Conservation (phyloP, 2,329 filamentous ascomycete species). For the Parascedosporium putredinis region DNA sequence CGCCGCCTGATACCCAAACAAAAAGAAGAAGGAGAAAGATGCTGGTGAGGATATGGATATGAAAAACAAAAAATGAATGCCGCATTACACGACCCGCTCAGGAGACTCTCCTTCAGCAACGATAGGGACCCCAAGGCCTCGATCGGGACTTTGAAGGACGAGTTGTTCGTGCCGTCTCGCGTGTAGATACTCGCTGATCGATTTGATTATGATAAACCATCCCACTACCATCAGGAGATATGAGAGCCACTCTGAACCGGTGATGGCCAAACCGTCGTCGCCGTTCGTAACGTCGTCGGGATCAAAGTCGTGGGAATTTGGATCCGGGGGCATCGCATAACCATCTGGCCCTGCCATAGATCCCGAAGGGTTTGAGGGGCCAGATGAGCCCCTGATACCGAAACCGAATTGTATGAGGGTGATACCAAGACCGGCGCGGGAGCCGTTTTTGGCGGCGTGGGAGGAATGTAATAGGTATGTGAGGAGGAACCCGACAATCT, state of each 20-base stretch:
- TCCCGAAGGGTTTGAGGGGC: conserved; percentile 31
- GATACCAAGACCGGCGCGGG: conserved; percentile 84
- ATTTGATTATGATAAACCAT: conserved; percentile 94
- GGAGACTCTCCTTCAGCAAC: conserved; percentile 76
- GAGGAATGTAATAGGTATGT: conserved; percentile 97
- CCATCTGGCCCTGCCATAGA: conserved; percentile 41
- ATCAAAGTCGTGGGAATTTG: conserved; percentile 84
- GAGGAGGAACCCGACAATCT: conserved; percentile 91
- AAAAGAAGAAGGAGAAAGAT: neutral
- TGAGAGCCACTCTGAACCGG: conserved; percentile 75
- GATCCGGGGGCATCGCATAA: conserved; percentile 67
- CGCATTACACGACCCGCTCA: conserved; percentile 60
- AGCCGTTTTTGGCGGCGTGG: conserved; percentile 95
- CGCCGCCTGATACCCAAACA: neutral
- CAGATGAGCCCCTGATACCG: conserved; percentile 59
- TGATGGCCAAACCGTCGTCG: conserved; percentile 44
- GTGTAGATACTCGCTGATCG: conserved; percentile 81
- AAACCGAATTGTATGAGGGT: conserved; percentile 96
- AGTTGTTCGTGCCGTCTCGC: conserved; percentile 86
- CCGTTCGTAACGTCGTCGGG: conserved; percentile 52
- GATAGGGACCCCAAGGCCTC: conserved; percentile 73
- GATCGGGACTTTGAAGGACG: conserved; percentile 83
- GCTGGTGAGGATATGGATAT: neutral
- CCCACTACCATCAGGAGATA: conserved; percentile 94
- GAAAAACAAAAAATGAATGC: conserved; percentile 7